Base-by-base conservation (phyloP, 345 rosid species). In the Murraya koenigii region DNA sequence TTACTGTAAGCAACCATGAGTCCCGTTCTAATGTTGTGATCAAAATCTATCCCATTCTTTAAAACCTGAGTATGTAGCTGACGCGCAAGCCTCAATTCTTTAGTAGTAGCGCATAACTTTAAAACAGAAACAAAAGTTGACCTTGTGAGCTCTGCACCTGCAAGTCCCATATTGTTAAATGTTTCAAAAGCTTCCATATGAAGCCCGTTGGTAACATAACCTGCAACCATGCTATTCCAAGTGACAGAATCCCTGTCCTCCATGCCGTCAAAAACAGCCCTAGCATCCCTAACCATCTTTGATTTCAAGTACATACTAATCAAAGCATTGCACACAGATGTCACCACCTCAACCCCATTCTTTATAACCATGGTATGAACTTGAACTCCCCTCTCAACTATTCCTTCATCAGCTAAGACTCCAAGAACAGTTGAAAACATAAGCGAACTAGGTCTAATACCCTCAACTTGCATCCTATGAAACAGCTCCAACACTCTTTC, bases 161-260 rank as follows among this genome's bases (percentile, higher is more conserved):
- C 83, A 77, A 80, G 80, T 78, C 89, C 80, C 93, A 95, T 90
- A 68, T 44, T 76, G 77, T 83, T 69, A 82, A 95, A 93, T 80
- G 87, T 80, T 59, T 84, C 59, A 36, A 92, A 82, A 60, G 98
- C 91, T 75, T 89, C 97, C 52, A 75, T 75, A 83, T 87, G 82
- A 73, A 87, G 84, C 75, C 93, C 97, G 76, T 87, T 91, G 22
- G 69, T 77, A 19, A 80, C 86, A 62, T 83, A 90, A 62, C 98
- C 95, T 7, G 93, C 69, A 71, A 95, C 83, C 87, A 93, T 89
- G 80, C 90, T 87, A 59, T 95, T 93, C 98, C 98, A 95, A 26
- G 92, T 85, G 59, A 95, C 87, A 0, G 81, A 85, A 82, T 85
- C 84, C 88, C 88, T 89, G 66, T 83, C 82, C 17, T 68, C 80